Conservation (phyloP, 2,329 filamentous ascomycete species). For the Simplicillium aogashimaense region DNA sequence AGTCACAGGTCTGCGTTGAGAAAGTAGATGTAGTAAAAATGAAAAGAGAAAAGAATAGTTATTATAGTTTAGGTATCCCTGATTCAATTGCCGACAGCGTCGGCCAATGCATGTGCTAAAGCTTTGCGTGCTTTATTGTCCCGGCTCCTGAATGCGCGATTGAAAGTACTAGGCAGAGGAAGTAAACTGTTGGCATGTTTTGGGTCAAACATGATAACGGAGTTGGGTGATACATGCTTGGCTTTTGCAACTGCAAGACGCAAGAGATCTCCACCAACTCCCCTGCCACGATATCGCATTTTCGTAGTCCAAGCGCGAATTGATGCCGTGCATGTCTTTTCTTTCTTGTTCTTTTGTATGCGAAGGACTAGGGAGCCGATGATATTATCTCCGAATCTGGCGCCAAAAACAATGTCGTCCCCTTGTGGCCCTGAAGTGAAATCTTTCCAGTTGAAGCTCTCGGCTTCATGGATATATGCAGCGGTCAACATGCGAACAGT, state of each 20-base stretch:
- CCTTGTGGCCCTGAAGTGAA: constrained; percentile 27
- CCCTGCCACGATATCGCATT: constrained; percentile 57
- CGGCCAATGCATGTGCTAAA: constrained; percentile 21
- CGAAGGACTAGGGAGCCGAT: constrained; percentile 63
- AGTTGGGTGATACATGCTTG: constrained; percentile 50
- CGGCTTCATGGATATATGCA: constrained; percentile 54
- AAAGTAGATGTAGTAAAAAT: too few relatives aligned
- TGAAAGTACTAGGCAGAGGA: constrained; percentile 50
- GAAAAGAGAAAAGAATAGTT: too few relatives aligned
- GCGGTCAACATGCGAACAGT: constrained; percentile 49
- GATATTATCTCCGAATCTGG: constrained; percentile 54
- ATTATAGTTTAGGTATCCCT: too few relatives aligned
- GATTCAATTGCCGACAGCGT: constrained; percentile 1
- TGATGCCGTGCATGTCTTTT: constrained; percentile 46
- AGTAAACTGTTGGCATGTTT: constrained; percentile 64
- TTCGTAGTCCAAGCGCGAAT: constrained; percentile 76
- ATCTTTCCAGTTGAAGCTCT: constrained; percentile 53
- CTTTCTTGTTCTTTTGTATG: neutral
- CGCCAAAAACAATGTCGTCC: constrained; percentile 50
- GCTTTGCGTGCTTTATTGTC: constrained; percentile 43
- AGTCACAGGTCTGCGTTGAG: too few relatives aligned
- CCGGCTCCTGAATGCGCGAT: constrained; percentile 41
- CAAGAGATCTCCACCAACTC: constrained; percentile 62
- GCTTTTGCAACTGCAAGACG: constrained; percentile 61
- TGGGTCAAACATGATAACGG: constrained; percentile 57